These are phyloP conservation scores for Cubamyces sp. DNA, from an alignment of 768 basidiomycete species.

Conservation along the genomic window DNA sequence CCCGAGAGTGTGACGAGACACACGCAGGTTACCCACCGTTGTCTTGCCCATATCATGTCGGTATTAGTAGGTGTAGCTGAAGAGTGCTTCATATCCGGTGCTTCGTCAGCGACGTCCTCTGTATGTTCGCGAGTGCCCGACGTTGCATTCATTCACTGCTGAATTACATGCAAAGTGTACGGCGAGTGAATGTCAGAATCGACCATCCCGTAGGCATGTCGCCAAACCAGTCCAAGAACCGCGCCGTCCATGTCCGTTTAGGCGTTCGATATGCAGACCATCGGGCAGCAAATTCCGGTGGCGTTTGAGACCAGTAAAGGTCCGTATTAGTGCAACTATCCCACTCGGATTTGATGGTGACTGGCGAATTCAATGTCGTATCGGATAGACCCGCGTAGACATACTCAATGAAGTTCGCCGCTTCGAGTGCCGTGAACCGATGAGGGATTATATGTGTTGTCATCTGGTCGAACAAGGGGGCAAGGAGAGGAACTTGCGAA, in stretches of 20 bases:
- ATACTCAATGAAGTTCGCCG: background rate
- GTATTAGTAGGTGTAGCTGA: too few relatives aligned
- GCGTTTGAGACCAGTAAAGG: background rate
- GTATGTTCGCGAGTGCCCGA: too few relatives aligned
- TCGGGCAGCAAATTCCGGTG: background rate
- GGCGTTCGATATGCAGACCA: background rate
- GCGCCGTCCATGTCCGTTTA: background rate
- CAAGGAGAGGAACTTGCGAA: background rate
- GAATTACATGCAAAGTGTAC: background rate
- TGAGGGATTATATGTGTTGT: constrained; percentile 5
- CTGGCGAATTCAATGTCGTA: background rate
- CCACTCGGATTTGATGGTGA: background rate
- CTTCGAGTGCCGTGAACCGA: constrained; percentile 12
- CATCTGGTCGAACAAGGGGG: constrained; percentile 10
- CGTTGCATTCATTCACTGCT: too few relatives aligned
- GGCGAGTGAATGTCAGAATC: background rate
- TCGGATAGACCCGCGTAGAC: background rate
- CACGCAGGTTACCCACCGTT: too few relatives aligned
- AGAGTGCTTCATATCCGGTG: too few relatives aligned
- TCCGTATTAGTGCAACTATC: background rate
- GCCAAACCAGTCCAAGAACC: background rate
- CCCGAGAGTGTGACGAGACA: constrained; percentile 37
- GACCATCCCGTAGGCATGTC: background rate
- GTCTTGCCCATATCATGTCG: too few relatives aligned
- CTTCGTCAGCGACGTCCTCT: too few relatives aligned